phyloP scores from a whole-genome alignment of 306 rosid genomes.

The Quercus alba region DNA sequence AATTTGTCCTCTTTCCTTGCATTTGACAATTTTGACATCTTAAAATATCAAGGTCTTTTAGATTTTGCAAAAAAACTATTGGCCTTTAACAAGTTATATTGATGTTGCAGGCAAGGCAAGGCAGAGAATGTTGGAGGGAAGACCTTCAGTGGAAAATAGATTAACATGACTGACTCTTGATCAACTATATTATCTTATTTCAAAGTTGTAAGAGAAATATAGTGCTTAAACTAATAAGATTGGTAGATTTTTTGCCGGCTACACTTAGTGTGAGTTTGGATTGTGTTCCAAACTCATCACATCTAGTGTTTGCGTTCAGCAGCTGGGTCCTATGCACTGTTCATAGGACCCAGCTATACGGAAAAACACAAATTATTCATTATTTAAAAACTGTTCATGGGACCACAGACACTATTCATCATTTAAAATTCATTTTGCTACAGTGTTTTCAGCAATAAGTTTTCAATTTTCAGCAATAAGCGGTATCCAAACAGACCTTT shows the following conservation, averaged over 20 bases:
- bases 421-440: no score
- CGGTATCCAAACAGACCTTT: no score
- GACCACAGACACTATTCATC: no score
- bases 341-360: no score
- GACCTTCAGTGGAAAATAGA: constrained; percentile 23
- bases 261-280: not conserved
- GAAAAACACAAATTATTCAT: no score
- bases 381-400: no score
- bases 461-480: no score
- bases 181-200: not conserved
- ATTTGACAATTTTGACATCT: not conserved
- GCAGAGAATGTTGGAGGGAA: constrained; percentile 47
- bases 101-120: constrained; percentile 55
- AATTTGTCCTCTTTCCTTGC: constrained; percentile 1
- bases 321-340: no score
- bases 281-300: no score
- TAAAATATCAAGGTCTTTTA: not conserved
- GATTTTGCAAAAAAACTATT: not conserved
- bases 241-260: not conserved
- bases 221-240: not conserved
- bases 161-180: not conserved
- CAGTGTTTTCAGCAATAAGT: no score
- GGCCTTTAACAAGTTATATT: not conserved
- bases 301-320: no score
- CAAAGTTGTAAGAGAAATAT: not conserved